A percentile compares a stretch with the other conserved stretches of the same genome.
Conservation (phyloP, 2,329 filamentous ascomycete genomes). For the Neofusicoccum ribis region DNA sequence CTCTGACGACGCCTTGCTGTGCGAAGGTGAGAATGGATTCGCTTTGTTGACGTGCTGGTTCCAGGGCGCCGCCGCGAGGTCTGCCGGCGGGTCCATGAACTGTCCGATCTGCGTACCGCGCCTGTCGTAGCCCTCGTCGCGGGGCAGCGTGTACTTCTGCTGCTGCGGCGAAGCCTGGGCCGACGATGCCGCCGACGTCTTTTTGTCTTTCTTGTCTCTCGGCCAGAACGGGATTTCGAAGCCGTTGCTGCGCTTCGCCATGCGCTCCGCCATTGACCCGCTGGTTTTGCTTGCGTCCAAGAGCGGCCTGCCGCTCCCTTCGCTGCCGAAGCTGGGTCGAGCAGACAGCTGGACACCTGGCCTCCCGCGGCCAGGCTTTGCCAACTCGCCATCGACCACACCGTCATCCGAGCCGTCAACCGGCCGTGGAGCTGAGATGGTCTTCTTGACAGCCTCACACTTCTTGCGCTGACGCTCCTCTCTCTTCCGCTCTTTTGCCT, state of each 20-base stretch:
- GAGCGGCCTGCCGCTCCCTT: neutral
- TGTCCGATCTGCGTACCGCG: neutral
- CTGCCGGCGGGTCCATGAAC: neutral
- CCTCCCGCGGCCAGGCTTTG: neutral
- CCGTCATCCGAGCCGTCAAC: neutral
- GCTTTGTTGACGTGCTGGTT: slow-evolving; percentile 7
- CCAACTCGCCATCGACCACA: neutral
- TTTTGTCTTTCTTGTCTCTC: neutral
- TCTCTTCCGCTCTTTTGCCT: neutral
- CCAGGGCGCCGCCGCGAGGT: neutral
- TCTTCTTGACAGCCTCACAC: neutral
- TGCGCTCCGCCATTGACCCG: neutral
- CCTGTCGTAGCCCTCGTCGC: neutral
- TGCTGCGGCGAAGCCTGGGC: neutral
- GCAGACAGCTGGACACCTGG: neutral
- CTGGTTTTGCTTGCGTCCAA: neutral
- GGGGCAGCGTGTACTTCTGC: neutral
- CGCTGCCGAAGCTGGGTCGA: neutral
- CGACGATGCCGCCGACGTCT: neutral
- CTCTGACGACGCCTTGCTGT: neutral
- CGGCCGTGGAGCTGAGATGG: neutral
- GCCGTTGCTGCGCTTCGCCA: neutral
- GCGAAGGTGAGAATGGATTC: neutral
- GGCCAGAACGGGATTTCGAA: slow-evolving; percentile 5
- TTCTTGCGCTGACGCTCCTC: slow-evolving; percentile 3